These are phyloP conservation scores for Grammothele lineata DNA, from an alignment of 768 basidiomycete species.

Conservation along the genomic window DNA sequence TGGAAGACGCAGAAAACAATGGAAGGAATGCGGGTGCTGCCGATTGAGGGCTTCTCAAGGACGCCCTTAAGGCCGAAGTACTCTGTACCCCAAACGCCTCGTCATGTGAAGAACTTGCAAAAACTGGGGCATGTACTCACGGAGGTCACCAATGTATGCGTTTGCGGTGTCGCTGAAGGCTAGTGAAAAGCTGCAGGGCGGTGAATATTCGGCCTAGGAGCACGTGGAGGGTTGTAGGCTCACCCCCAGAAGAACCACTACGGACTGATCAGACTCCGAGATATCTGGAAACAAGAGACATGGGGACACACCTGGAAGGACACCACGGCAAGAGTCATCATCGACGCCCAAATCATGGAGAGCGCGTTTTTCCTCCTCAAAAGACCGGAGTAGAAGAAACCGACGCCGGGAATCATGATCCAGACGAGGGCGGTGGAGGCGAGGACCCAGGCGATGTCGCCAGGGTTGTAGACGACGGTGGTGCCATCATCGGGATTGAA, in stretches of 20 bases:
- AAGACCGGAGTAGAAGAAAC: conserved; percentile 89
- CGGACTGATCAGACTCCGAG: conserved; percentile 22
- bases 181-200: conserved; percentile 54
- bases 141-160: conserved; percentile 81
- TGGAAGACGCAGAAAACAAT: conserved; percentile 84
- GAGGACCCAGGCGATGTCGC: conserved; percentile 69
- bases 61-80: conserved; percentile 85
- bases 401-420: conserved; percentile 63
- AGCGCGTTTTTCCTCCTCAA: conserved; percentile 91
- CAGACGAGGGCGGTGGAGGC: conserved; percentile 76
- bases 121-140: conserved; percentile 36
- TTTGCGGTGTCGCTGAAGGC: conserved; percentile 69
- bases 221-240: background rate
- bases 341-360: conserved; percentile 79
- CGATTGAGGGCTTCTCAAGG: conserved; percentile 69
- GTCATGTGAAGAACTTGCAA: no score
- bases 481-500: conserved; percentile 20
- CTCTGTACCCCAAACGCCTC: no score
- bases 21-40: conserved; percentile 64
- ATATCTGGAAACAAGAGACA: no score
- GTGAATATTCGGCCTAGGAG: background rate
- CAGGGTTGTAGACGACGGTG: conserved; percentile 46
- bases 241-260: conserved; percentile 97
- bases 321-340: conserved; percentile 74
- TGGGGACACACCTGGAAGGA: conserved; percentile 65